Conservation (phyloP, 2,329 filamentous ascomycete species). For the Arthroderma sp. region DNA sequence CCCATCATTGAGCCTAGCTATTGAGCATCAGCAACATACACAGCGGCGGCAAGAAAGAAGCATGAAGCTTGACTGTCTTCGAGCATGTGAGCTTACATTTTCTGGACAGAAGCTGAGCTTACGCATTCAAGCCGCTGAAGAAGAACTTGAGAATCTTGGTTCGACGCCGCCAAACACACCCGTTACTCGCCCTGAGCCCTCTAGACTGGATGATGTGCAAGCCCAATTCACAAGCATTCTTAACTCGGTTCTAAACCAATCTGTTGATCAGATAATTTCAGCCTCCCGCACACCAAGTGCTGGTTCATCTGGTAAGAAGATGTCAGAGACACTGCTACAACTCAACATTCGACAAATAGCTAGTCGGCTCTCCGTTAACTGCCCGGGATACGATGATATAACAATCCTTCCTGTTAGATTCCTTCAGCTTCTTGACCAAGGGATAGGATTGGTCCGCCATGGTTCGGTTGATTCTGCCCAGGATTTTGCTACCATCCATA, state of each 20-base stretch:
- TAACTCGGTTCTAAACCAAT: slow-evolving; percentile 45
- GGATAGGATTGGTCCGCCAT: slow-evolving; percentile 50
- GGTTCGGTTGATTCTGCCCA: slow-evolving; percentile 14
- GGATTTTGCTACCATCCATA: slow-evolving; percentile 18
- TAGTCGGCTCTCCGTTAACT: slow-evolving; percentile 55
- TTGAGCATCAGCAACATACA: slow-evolving; percentile 51
- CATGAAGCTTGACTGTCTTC: slow-evolving; percentile 48
- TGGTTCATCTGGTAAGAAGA: slow-evolving; percentile 6
- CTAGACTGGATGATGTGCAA: slow-evolving; percentile 60
- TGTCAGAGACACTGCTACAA: slow-evolving; percentile 31
- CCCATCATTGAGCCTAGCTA: slow-evolving; percentile 50
- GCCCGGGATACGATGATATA: slow-evolving; percentile 74
- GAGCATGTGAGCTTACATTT: slow-evolving; percentile 53
- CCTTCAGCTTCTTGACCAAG: slow-evolving; percentile 64
- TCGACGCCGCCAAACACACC: slow-evolving; percentile 52
- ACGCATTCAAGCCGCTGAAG: slow-evolving; percentile 50
- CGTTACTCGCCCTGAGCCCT: slow-evolving; percentile 59
- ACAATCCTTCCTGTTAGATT: slow-evolving; percentile 66
- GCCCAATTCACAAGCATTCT: slow-evolving; percentile 71
- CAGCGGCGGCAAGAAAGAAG: slow-evolving; percentile 46
- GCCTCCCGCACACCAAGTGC: slow-evolving; percentile 12
- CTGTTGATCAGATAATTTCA: slow-evolving; percentile 22
- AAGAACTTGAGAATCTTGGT: slow-evolving; percentile 53
- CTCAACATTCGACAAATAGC: slow-evolving; percentile 57
- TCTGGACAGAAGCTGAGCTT: slow-evolving; percentile 58